Conservation (phyloP, 495 filamentous ascomycete genomes). For the Penicillium coprophilum region DNA sequence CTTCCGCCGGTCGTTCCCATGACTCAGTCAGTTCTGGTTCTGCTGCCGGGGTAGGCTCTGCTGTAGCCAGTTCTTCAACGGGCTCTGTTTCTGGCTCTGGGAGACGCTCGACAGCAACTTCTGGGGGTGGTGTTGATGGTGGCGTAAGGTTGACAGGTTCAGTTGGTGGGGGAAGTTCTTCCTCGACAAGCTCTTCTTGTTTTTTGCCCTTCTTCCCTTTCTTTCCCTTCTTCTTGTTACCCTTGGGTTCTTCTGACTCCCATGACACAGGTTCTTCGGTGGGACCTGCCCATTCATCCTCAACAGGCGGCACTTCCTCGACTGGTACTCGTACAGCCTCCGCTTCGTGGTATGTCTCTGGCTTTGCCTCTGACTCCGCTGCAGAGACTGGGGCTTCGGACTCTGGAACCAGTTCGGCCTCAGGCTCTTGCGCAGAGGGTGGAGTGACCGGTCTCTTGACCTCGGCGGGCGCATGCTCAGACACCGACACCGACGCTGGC, state of each 20-base stretch:
- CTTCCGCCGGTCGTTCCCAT: background rate
- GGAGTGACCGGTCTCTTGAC: background rate
- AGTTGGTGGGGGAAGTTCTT: slow-evolving; percentile 12
- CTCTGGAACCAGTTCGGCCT: background rate
- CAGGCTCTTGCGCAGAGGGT: background rate
- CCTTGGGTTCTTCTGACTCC: slow-evolving; percentile 10
- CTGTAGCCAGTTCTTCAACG: background rate
- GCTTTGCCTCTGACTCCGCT: slow-evolving; percentile 2
- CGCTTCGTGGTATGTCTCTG: slow-evolving; percentile 9
- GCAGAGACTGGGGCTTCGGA: background rate
- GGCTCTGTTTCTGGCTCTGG: slow-evolving; percentile 3
- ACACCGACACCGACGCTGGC: background rate
- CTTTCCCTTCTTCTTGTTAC: slow-evolving; percentile 21
- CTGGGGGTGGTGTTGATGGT: slow-evolving; percentile 40
- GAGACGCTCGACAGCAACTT: background rate
- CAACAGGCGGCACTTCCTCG: slow-evolving; percentile 2
- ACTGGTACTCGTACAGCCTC: background rate
- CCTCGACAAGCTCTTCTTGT: slow-evolving; percentile 14
- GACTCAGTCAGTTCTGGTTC: background rate
- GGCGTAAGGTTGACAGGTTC: slow-evolving; percentile 39
- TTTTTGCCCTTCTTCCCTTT: slow-evolving; percentile 33
- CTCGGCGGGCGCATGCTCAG: background rate
- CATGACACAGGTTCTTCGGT: slow-evolving; percentile 11
- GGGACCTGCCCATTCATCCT: slow-evolving; percentile 5
- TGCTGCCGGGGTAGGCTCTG: background rate